Evolutionary conservation across 306 rosid genomes (phyloP), one percentile per base, ranked within the genome.

Genomic region (Vachellia pachyceras): DNA sequence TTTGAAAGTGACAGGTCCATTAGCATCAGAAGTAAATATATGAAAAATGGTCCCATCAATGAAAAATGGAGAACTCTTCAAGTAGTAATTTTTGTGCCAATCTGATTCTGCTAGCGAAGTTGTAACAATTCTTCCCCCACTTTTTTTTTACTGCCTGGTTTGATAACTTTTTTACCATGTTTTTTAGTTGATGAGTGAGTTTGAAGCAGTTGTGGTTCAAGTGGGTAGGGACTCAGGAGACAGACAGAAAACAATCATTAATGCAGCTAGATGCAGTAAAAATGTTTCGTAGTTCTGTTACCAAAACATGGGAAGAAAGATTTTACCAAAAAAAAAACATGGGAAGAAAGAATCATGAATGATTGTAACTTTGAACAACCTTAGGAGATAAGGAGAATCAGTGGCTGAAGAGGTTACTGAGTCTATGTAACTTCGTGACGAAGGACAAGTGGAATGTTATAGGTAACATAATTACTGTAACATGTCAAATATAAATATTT

Each of bases 391-490:
- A n/a, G n/a, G n/a, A 23, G 25, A 78, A 75, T 50, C 45, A 68
- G 12, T 49, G 44, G 81, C 29, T 83, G 75, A 67, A 70, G 77
- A 79, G 68, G 77, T 80, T 86, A 68, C 69, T 11, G 9, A 64
- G 68, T 80, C 73, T 18, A 80, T 83, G 72, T 73, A 60, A 60
- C 78, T 77, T 67, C 9, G 63, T 76, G 72, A 82, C 46, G 40
- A 58, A 69, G 54, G 64, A 20, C n/a, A 83, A 60, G 37, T 45
- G 77, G 67, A 60, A 17, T 67, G 40, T 0, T 46, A 65, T 64
- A 54, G 80, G 84, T 81, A 78, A 69, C 52, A 61, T 71, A 87
- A 84, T 84, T 72, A 82, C 84, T 84, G 76, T 37, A 79, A 61
- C 52, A 73, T 66, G 76, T 79, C 72, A 72, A 25, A 66, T 58